Percentiles rank a stretch among this genome's conserved stretches.
Conservation (phyloP, 495 filamentous ascomycete species). For the Parmelia sp. region DNA sequence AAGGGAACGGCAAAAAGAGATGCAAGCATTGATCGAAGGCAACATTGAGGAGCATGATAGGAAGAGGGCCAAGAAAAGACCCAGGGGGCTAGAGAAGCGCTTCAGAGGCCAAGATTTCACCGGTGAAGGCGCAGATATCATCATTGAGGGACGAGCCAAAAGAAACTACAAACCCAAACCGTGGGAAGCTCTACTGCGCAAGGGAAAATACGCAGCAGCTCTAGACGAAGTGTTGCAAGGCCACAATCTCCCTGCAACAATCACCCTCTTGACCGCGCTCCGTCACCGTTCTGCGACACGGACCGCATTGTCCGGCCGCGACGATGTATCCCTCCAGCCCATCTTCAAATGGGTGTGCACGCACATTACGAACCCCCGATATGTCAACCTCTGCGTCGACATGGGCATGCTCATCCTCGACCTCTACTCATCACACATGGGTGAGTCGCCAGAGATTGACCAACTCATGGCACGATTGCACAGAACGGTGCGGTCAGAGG, state of each 20-base stretch:
- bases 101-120: conserved; percentile 72
- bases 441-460: conserved; percentile 66
- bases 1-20: conserved; percentile 73
- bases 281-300: conserved; percentile 81
- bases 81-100: conserved; percentile 61
- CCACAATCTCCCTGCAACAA: conserved; percentile 47
- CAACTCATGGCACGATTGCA: conserved; percentile 57
- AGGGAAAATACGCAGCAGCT: conserved; percentile 67
- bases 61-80: conserved; percentile 59
- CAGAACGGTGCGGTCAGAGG: conserved; percentile 62
- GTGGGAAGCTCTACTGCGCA: conserved; percentile 78
- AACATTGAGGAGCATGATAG: conserved; percentile 62
- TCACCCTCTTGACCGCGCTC: conserved; percentile 76
- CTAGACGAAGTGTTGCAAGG: conserved; percentile 67
- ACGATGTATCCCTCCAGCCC: conserved; percentile 73
- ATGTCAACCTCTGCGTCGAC: conserved; percentile 71
- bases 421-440: conserved; percentile 76
- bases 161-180: conserved; percentile 51
- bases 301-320: conserved; percentile 73
- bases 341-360: conserved; percentile 76
- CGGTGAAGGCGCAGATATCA: conserved; percentile 79
- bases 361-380: conserved; percentile 70
- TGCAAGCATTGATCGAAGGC: conserved; percentile 75
- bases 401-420: conserved; percentile 73
- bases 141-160: conserved; percentile 69